A percentile compares a stretch with the other conserved stretches of the same genome.
Evolutionary conservation across 768 basidiomycete species (phyloP).

Genomic region (Mycena belliarum): DNA sequence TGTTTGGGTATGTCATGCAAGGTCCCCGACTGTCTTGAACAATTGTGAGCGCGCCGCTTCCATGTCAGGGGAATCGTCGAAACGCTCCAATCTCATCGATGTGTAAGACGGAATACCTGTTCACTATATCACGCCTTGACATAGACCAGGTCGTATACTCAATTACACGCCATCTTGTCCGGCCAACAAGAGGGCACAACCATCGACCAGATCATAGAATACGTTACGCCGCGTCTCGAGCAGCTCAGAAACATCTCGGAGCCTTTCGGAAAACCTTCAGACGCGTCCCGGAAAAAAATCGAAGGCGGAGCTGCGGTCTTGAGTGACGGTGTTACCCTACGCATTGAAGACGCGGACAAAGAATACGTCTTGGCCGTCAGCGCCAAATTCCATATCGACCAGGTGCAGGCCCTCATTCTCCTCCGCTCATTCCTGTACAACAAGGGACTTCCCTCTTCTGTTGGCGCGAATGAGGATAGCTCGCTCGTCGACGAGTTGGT

Average conservation of each 20-base stretch:
- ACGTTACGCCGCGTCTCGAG: slow-evolving; percentile 55
- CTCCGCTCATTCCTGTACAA: slow-evolving; percentile 80
- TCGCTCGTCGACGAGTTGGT: slow-evolving; percentile 59
- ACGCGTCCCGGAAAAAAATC: slow-evolving; percentile 64
- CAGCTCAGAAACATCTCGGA: slow-evolving; percentile 58
- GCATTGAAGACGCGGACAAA: slow-evolving; percentile 70
- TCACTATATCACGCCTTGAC: neutral
- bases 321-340: slow-evolving; percentile 61
- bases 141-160: slow-evolving; percentile 22
- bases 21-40: neutral
- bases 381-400: slow-evolving; percentile 71
- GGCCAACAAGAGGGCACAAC: slow-evolving; percentile 61
- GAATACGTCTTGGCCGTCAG: slow-evolving; percentile 74
- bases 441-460: slow-evolving; percentile 60
- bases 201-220: slow-evolving; percentile 58
- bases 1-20: no score
- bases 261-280: slow-evolving; percentile 71
- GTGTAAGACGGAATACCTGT: slow-evolving; percentile 45
- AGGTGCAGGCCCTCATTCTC: slow-evolving; percentile 75
- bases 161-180: slow-evolving; percentile 60
- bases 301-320: slow-evolving; percentile 69
- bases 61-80: slow-evolving; percentile 51
- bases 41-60: neutral
- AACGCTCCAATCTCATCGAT: slow-evolving; percentile 72
- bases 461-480: slow-evolving; percentile 42